Base-by-base conservation (phyloP, 2,329 filamentous ascomycete genomes). In the Clarireedia hainanense region DNA sequence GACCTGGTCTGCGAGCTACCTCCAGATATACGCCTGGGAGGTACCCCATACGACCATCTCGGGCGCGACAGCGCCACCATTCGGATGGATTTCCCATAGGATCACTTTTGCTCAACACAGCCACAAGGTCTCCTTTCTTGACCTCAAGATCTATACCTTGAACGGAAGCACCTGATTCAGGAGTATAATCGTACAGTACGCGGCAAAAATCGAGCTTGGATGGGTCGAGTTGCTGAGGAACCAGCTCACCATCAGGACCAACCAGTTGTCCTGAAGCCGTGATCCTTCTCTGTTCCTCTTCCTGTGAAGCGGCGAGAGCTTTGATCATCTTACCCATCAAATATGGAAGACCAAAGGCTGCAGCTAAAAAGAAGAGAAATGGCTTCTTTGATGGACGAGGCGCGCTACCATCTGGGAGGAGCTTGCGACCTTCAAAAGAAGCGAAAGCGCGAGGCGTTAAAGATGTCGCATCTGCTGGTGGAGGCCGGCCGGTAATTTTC, bases 261-360 rank as follows among this genome's bases (percentile, higher is more conserved):
- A 78, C 73, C 58, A 81, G 74, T 59, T 78, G 72, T 58, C 76
- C 72, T 49, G 77, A 76, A 57, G 74, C 76, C 63, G 83, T 74
- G 45, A 81, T 78, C 51, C 75, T 76, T 57, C 80, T 80, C 70
- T 90, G 83, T 67, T 95, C 88, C 67, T 92, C 88, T 72, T 96
- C 90, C 67, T 94, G 89, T 5, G 85, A 86, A 37, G 86, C 83
- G 15, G 91, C 90, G 40, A 99, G 79, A 1, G 89, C 80, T 68
- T 84, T 85, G 70, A 99, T 97, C 64, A 96, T 82, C 75, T 96
- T 99, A 73, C 88, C 86, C 91, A 99, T 96, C 49, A 99, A 79
- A 70, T 96, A 99, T 5, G 94, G 94, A 14, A 99, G 80, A 52
- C 94, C 95, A 67, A 99, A 96, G 5, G 95, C 91, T 17, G 94